These are phyloP conservation scores for Basidiobolus meristosporus DNA, from an alignment of 371 early-diverging fungal genomes.

Conservation along the genomic window DNA sequence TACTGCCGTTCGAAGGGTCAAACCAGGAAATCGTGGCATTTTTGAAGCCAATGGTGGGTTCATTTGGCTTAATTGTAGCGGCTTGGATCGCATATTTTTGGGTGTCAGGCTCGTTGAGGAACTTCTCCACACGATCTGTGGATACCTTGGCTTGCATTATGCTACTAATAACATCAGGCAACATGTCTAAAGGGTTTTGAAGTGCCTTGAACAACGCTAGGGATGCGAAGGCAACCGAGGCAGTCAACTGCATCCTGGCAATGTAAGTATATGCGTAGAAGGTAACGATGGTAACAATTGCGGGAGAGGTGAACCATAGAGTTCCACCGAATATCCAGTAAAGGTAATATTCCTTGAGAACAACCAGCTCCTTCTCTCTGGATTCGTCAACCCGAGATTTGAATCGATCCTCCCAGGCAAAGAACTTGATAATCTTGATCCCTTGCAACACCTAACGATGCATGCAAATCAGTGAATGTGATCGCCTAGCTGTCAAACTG, in stretches of 20 bases:
- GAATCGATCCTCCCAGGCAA: conserved; percentile 44
- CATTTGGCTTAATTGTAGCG: conserved; percentile 3
- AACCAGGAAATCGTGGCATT: conserved; percentile 23
- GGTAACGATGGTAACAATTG: conserved; percentile 25
- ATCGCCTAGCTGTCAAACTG: too few species aligned
- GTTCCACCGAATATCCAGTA: conserved; percentile 17
- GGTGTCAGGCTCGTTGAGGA: conserved; percentile 27
- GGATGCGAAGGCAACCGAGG: conserved; percentile 38
- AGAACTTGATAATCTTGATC: conserved; percentile 47
- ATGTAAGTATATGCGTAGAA: conserved; percentile 32
- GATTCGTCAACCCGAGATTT: conserved; percentile 19
- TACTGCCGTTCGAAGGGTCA: conserved; percentile 8
- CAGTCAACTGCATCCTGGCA: conserved; percentile 25
- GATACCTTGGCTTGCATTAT: conserved; percentile 25
- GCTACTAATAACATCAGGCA: conserved; percentile 29
- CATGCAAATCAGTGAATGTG: conserved; percentile 6
- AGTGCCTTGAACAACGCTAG: conserved; percentile 29
- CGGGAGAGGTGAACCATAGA: conserved; percentile 21
- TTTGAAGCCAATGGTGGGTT: conserved; percentile 20
- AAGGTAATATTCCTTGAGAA: conserved; percentile 12
- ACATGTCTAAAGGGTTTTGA: conserved; percentile 24
- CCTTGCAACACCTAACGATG: conserved; percentile 22
- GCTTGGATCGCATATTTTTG: conserved; percentile 6
- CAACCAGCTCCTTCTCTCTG: conserved; percentile 22
- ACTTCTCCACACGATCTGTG: conserved; percentile 25